Percentiles rank a stretch among this genome's conserved stretches.
Evolutionary conservation across 208 protist species (phyloP).

Genomic region (Crithidia brevicula): DNA sequence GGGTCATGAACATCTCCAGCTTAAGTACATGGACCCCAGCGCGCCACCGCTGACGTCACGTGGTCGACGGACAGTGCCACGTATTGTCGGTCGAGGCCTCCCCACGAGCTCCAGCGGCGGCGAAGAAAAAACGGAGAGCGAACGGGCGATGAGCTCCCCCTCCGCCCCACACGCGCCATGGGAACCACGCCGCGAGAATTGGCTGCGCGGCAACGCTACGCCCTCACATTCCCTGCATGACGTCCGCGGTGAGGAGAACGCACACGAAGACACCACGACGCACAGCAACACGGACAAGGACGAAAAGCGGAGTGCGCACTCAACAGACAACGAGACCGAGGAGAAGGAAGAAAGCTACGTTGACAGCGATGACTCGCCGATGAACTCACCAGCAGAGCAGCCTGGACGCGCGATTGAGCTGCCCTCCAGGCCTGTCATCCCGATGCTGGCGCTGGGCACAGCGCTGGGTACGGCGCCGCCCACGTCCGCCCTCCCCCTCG

Average conservation of each 20-base stretch:
- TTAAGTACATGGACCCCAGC: slow-evolving; percentile 73
- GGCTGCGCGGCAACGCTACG: too few relatives aligned
- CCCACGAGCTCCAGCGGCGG: neutral
- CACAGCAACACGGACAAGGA: neutral
- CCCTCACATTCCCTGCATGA: too few relatives aligned
- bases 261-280: neutral
- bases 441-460: slow-evolving; percentile 15
- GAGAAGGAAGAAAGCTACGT: neutral
- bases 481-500: neutral
- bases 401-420: neutral
- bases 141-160: neutral
- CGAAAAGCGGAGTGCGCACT: neutral
- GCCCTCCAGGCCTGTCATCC: slow-evolving; percentile 16
- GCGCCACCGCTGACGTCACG: slow-evolving; percentile 33
- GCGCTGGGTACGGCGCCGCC: slow-evolving; percentile 10
- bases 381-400: slow-evolving; percentile 11
- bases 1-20: slow-evolving; percentile 50
- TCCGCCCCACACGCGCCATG: too few relatives aligned
- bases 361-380: neutral
- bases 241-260: neutral
- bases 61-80: slow-evolving; percentile 11
- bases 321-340: neutral
- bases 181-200: too few relatives aligned
- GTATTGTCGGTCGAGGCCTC: neutral
- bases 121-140: slow-evolving; percentile 1